Conservation (phyloP, 345 rosid genomes). For the Bruguiera gymnorhiza region DNA sequence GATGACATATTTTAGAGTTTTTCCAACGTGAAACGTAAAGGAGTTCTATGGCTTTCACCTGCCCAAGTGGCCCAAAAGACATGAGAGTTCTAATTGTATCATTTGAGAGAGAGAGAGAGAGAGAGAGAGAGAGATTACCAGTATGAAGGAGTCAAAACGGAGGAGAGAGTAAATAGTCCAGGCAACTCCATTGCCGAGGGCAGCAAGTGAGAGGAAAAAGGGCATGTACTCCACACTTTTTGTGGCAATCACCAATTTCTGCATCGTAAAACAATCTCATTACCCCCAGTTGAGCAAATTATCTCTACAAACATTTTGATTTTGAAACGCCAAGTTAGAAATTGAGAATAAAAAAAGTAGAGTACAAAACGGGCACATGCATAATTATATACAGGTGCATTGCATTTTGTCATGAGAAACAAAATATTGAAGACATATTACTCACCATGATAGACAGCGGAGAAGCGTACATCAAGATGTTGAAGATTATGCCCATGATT, state of each 20-base stretch:
- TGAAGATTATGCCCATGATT: constrained; percentile 55
- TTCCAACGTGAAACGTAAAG: too few relatives aligned
- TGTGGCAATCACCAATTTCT: constrained; percentile 77
- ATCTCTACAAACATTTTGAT: too few relatives aligned
- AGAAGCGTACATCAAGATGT: constrained; percentile 80
- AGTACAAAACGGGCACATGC: too few relatives aligned
- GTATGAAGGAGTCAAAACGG: constrained; percentile 64
- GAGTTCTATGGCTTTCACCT: too few relatives aligned
- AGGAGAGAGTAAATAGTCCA: constrained; percentile 74
- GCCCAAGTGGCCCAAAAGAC: too few relatives aligned
- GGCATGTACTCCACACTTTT: constrained; percentile 97
- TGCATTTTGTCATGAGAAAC: too few relatives aligned
- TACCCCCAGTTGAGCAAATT: neutral
- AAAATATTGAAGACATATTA: neutral
- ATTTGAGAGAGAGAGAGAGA: neutral
- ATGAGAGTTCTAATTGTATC: too few relatives aligned
- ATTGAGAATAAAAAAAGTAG: too few relatives aligned
- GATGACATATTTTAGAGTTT: too few relatives aligned
- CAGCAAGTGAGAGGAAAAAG: constrained; percentile 60
- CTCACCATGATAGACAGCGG: constrained; percentile 81
- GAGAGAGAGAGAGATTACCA: constrained; percentile 34
- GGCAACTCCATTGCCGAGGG: constrained; percentile 56
- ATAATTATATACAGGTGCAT: too few relatives aligned
- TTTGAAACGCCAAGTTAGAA: too few relatives aligned
- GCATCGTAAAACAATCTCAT: constrained; percentile 11